Conservation (phyloP, 306 rosid species). For the Malus fusca region DNA sequence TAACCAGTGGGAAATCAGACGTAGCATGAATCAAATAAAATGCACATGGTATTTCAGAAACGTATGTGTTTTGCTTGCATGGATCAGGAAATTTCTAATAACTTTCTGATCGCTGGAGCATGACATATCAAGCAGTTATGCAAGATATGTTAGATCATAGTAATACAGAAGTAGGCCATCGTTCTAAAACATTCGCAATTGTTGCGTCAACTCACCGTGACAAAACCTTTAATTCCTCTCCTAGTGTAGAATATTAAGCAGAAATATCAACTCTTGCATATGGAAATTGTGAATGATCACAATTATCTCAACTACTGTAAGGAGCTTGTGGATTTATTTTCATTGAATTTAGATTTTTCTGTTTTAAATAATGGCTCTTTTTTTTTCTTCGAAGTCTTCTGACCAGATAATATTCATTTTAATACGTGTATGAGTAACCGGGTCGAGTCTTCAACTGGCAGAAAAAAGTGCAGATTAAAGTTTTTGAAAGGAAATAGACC, state of each 20-base stretch:
- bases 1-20: no score
- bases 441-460: neutral
- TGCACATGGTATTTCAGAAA: no score
- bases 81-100: no score
- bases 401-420: neutral
- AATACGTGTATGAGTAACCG: neutral
- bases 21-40: no score
- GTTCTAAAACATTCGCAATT: neutral
- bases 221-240: neutral
- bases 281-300: neutral
- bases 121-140: neutral
- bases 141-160: neutral
- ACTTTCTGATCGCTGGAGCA: no score
- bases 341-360: neutral
- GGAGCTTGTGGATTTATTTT: neutral
- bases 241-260: neutral
- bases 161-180: neutral
- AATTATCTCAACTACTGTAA: neutral
- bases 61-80: no score
- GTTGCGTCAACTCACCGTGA: neutral
- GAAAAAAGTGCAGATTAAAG: constrained; percentile 11
- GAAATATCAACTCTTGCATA: neutral
- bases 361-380: neutral
- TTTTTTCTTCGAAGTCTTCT: neutral
- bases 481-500: constrained; percentile 41